These are phyloP conservation scores for Nicotiana otophora DNA, from an alignment of 257 asterid species.

Conservation along the genomic window DNA sequence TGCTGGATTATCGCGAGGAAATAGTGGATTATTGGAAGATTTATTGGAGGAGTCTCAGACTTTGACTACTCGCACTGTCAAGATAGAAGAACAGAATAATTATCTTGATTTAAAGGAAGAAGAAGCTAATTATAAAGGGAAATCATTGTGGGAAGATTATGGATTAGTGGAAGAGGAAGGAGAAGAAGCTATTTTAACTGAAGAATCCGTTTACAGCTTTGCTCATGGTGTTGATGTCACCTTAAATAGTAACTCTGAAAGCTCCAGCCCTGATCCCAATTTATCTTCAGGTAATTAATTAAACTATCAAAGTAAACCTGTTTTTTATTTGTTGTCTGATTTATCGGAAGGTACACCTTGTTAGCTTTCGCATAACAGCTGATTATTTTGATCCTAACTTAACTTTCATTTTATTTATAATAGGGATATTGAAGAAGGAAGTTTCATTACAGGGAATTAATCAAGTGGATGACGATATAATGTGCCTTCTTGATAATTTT, in stretches of 20 bases:
- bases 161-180: neutral
- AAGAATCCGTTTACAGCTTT: slow-evolving; percentile 10
- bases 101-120: neutral
- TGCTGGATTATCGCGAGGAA: slow-evolving; percentile 12
- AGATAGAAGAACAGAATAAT: neutral
- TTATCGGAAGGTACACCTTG: too few species aligned
- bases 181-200: slow-evolving; percentile 13
- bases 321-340: too few species aligned
- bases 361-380: too few species aligned
- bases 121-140: neutral
- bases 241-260: slow-evolving; percentile 22
- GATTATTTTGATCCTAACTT: neutral
- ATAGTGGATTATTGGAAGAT: slow-evolving; percentile 53
- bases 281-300: neutral
- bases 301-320: neutral
- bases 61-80: slow-evolving; percentile 14
- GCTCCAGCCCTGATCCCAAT: slow-evolving; percentile 10
- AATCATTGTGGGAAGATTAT: slow-evolving; percentile 13
- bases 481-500: slow-evolving; percentile 45
- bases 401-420: neutral
- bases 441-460: slow-evolving; percentile 16
- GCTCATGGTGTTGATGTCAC: slow-evolving; percentile 20
- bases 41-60: slow-evolving; percentile 38
- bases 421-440: neutral
- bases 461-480: slow-evolving; percentile 44